Percentiles rank a stretch among this genome's conserved stretches.
Conservation (phyloP, 768 basidiomycete genomes). For the Termitomyces sp. region DNA sequence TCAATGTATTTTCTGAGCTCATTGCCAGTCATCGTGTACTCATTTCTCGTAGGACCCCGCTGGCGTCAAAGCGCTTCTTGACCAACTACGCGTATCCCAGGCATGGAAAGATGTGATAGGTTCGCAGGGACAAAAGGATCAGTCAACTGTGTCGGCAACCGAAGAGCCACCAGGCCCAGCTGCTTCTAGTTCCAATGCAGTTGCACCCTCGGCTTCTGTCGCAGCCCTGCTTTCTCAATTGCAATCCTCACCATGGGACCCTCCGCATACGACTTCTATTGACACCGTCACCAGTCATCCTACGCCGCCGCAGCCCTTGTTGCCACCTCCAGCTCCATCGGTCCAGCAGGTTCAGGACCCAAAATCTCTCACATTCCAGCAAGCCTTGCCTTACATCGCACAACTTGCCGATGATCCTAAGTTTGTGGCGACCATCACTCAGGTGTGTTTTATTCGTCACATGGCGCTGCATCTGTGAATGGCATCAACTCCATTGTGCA, state of each 20-base stretch:
- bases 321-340: neutral
- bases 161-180: slow-evolving; percentile 5
- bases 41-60: slow-evolving; percentile 52
- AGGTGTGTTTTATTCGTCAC: slow-evolving; percentile 39
- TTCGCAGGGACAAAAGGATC: slow-evolving; percentile 1
- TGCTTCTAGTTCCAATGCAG: slow-evolving; percentile 1
- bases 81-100: slow-evolving; percentile 63
- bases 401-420: slow-evolving; percentile 52
- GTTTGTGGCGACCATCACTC: slow-evolving; percentile 48
- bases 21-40: slow-evolving; percentile 9
- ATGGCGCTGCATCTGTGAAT: neutral
- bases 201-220: slow-evolving; percentile 37
- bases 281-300: neutral
- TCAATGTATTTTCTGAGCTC: slow-evolving; percentile 45
- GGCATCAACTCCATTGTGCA: neutral
- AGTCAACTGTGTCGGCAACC: slow-evolving; percentile 9
- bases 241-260: slow-evolving; percentile 28
- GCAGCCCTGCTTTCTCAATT: slow-evolving; percentile 65
- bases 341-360: slow-evolving; percentile 34
- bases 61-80: slow-evolving; percentile 68
- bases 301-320: slow-evolving; percentile 8
- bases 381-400: slow-evolving; percentile 67
- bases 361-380: slow-evolving; percentile 59
- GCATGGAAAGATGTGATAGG: slow-evolving; percentile 58
- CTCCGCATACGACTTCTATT: neutral